These are phyloP conservation scores for Malbranchea cinnamomea DNA, from an alignment of 2,329 filamentous ascomycete genomes.

Conservation along the genomic window DNA sequence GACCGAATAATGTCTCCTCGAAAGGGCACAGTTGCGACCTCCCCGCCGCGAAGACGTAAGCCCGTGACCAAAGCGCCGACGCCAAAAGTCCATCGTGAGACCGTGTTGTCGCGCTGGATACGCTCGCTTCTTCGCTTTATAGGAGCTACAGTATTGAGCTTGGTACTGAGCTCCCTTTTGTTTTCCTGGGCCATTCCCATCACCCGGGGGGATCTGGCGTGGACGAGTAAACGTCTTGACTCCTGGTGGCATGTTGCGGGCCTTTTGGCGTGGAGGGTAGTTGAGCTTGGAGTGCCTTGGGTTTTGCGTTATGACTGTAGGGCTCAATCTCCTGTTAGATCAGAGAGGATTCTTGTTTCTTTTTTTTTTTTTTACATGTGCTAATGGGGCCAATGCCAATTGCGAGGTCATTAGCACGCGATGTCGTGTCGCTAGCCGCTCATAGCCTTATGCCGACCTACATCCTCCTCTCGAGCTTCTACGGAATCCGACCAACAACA, in stretches of 20 bases:
- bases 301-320: conserved; percentile 51
- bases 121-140: conserved; percentile 29
- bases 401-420: conserved; percentile 15
- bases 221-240: conserved; percentile 49
- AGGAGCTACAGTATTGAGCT: conserved; percentile 34
- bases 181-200: conserved; percentile 48
- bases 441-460: conserved; percentile 62
- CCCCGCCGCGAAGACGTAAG: conserved; percentile 9
- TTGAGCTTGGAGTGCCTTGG: conserved; percentile 61
- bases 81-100: conserved; percentile 3
- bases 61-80: not conserved
- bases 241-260: conserved; percentile 46
- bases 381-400: not conserved
- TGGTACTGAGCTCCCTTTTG: conserved; percentile 48
- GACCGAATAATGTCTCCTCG: no score
- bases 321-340: conserved; percentile 8
- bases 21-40: no score
- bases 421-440: conserved; percentile 49
- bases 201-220: conserved; percentile 50
- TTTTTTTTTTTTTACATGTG: not conserved
- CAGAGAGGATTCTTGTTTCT: not conserved
- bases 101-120: conserved; percentile 14
- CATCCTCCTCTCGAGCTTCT: conserved; percentile 65
- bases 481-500: conserved; percentile 49
- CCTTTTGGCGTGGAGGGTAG: conserved; percentile 41